A percentile compares a stretch with the other conserved stretches of the same genome.
phyloP scores from a whole-genome alignment of 805 yeast species.

The Clavispora santaluciae region DNA sequence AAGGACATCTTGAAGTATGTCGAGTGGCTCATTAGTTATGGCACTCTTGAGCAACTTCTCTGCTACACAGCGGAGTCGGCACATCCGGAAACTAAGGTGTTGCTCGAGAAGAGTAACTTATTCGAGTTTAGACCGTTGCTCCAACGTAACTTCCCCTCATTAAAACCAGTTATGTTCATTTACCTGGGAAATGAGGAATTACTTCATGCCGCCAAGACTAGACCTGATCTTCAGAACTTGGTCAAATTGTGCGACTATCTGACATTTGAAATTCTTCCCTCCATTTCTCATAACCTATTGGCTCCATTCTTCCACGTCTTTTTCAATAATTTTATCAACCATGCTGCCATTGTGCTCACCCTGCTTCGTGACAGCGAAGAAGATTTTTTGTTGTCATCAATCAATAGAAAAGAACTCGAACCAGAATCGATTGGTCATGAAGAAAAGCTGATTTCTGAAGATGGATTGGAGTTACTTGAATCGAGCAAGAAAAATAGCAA shows the following conservation, averaged over 20 bases:
- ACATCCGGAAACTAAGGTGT: slow-evolving; percentile 28
- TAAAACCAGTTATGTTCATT: slow-evolving; percentile 47
- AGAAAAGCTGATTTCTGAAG: background rate
- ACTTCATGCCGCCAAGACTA: slow-evolving; percentile 22
- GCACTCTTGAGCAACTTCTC: slow-evolving; percentile 67
- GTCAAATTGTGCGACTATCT: slow-evolving; percentile 25
- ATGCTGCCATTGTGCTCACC: slow-evolving; percentile 63
- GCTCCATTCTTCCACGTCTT: slow-evolving; percentile 46
- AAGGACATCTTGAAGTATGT: slow-evolving; percentile 55
- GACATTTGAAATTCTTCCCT: slow-evolving; percentile 14
- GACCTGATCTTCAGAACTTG: slow-evolving; percentile 26
- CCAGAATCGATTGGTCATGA: slow-evolving; percentile 17
- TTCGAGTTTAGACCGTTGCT: slow-evolving; percentile 64
- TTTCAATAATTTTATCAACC: slow-evolving; percentile 51
- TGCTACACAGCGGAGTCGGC: slow-evolving; percentile 56
- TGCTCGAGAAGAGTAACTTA: slow-evolving; percentile 42
- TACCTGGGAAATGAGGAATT: slow-evolving; percentile 42
- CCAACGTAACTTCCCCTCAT: slow-evolving; percentile 60
- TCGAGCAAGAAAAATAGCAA: background rate
- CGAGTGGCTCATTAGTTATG: slow-evolving; percentile 52
- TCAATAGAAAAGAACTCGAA: slow-evolving; percentile 34
- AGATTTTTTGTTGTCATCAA: slow-evolving; percentile 55
- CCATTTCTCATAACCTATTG: slow-evolving; percentile 25
- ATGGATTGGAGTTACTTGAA: slow-evolving; percentile 1
- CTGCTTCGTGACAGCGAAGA: slow-evolving; percentile 70